Conservation (phyloP, 208 protist genomes). For the Angomonas deanei region DNA sequence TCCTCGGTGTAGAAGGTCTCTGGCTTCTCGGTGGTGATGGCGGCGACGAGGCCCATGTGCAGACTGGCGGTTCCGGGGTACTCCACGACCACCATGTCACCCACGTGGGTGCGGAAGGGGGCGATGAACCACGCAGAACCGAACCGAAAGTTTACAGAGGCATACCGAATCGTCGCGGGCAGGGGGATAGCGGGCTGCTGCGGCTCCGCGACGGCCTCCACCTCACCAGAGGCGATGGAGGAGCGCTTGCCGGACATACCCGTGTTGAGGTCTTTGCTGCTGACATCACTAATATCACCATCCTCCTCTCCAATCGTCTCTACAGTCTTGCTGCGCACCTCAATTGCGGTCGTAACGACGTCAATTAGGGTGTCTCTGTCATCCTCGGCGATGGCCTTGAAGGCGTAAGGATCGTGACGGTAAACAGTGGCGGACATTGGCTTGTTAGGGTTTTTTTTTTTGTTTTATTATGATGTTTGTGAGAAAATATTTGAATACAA, state of each 20-base stretch:
- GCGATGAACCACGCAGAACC: constrained; percentile 84
- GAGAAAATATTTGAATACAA: constrained; percentile 7
- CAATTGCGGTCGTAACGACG: neutral
- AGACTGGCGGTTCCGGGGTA: constrained; percentile 53
- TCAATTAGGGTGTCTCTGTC: constrained; percentile 7
- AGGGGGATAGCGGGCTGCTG: neutral
- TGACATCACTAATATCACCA: constrained; percentile 42
- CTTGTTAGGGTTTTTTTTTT: neutral
- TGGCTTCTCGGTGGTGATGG: constrained; percentile 63
- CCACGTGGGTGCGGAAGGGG: constrained; percentile 61
- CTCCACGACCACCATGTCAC: constrained; percentile 83
- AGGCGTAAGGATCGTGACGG: constrained; percentile 48
- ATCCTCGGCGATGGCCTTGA: constrained; percentile 15
- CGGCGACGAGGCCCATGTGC: constrained; percentile 75
- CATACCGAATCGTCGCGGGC: constrained; percentile 39
- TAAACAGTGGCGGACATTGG: constrained; percentile 11
- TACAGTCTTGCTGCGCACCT: neutral
- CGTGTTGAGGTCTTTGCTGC: constrained; percentile 5
- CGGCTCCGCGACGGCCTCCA: neutral
- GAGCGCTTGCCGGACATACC: constrained; percentile 14
- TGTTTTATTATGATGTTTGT: neutral
- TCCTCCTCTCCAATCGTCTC: constrained; percentile 14
- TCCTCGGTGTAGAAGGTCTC: constrained; percentile 63
- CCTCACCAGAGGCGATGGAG: neutral
- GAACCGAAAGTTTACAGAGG: constrained; percentile 84